phyloP scores from a whole-genome alignment of 2,329 filamentous ascomycete species.

The Juglanconis sp. region DNA sequence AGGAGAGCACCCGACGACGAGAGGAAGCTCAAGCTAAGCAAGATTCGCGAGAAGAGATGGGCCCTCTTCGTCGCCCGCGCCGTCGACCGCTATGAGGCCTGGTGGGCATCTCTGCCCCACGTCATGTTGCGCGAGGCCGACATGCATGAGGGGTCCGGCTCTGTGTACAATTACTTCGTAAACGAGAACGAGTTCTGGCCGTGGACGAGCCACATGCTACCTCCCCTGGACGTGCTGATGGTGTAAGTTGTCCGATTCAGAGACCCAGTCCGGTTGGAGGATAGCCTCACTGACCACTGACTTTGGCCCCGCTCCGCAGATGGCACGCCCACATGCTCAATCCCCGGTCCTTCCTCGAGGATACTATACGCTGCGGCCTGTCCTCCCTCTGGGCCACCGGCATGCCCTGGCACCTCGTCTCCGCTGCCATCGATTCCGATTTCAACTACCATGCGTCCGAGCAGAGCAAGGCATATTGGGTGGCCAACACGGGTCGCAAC shows the following conservation, averaged over 20 bases:
- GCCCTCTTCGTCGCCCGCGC: constrained; percentile 65
- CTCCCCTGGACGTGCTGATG: constrained; percentile 45
- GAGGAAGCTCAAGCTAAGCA: constrained; percentile 43
- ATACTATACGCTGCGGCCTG: constrained; percentile 59
- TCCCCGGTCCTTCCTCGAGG: constrained; percentile 70
- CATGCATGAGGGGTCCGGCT: constrained; percentile 27
- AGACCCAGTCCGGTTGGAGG: not conserved
- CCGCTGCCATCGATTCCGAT: constrained; percentile 53
- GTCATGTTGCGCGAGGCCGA: constrained; percentile 32
- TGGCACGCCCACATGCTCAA: constrained; percentile 75
- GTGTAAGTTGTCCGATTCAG: constrained; percentile 35
- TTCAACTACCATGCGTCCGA: constrained; percentile 54
- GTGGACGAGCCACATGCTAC: constrained; percentile 44
- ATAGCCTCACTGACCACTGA: not conserved
- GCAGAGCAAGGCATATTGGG: constrained; percentile 45
- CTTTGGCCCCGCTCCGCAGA: not conserved
- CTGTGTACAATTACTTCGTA: constrained; percentile 34
- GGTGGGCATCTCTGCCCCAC: constrained; percentile 51
- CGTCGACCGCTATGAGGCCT: constrained; percentile 63
- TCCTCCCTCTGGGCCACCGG: constrained; percentile 57
- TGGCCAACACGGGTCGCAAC: constrained; percentile 39
- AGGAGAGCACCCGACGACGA: constrained; percentile 31
- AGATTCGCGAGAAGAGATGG: constrained; percentile 71
- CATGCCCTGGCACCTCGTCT: constrained; percentile 64
- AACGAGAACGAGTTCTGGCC: constrained; percentile 23